A percentile compares a stretch with the other conserved stretches of the same genome.
Evolutionary conservation across 2,329 filamentous ascomycete genomes (phyloP).

Genomic region (Neoscytalidium dimidiatum): DNA sequence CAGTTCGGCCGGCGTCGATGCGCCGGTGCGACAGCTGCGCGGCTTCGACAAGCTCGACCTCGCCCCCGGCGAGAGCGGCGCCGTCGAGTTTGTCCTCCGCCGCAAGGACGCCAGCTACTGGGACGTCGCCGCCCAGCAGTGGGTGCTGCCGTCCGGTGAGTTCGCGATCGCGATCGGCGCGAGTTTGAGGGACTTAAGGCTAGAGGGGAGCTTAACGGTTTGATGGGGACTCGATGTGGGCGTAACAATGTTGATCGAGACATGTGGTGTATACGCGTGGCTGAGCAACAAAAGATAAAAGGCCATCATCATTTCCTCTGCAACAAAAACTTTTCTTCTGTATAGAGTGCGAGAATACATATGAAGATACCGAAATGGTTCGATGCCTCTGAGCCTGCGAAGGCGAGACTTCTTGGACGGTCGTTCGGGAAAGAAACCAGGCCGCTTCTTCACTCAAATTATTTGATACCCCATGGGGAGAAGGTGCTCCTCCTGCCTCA

Average conservation of each 20-base stretch:
- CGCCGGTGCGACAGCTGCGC: constrained; percentile 37
- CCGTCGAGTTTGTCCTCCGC: constrained; percentile 36
- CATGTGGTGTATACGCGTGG: too few relatives aligned
- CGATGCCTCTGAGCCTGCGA: too few relatives aligned
- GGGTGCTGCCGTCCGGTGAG: constrained; percentile 37
- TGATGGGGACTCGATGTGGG: constrained; percentile 23
- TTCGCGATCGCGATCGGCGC: constrained; percentile 36
- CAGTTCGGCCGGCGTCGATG: constrained; percentile 25
- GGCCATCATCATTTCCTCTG: too few relatives aligned
- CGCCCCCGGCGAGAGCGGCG: constrained; percentile 30
- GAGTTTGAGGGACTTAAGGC: constrained; percentile 38
- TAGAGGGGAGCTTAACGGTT: constrained; percentile 21
- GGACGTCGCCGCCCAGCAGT: constrained; percentile 35
- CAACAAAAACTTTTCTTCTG: too few relatives aligned
- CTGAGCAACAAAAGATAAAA: too few relatives aligned
- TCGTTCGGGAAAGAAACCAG: background rate
- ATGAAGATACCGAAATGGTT: too few relatives aligned
- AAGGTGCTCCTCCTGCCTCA: background rate
- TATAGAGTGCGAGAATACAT: too few relatives aligned
- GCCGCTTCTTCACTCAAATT: background rate
- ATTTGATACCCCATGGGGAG: background rate
- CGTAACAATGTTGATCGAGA: too few relatives aligned
- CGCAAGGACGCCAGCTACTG: constrained; percentile 41
- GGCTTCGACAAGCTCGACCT: constrained; percentile 40
- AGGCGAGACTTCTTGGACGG: too few relatives aligned